Percentiles rank a stretch among this genome's conserved stretches.
Conservation (phyloP, 306 rosid genomes). For the Senna tora region DNA sequence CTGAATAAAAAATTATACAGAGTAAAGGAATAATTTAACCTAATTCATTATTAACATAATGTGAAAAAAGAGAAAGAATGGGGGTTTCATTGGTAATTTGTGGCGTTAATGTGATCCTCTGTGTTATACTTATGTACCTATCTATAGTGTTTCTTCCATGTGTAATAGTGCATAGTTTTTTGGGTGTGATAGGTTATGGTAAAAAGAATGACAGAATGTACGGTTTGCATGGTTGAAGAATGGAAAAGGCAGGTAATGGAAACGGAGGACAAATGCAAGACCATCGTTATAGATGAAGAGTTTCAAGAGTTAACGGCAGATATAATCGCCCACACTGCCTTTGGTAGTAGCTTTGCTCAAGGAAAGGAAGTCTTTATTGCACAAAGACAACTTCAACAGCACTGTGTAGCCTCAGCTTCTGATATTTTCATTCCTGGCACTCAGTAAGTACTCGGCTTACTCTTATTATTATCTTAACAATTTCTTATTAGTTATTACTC, state of each 20-base stretch:
- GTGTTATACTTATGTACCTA: too few relatives aligned
- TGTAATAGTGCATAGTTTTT: too few relatives aligned
- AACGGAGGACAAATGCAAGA: slow-evolving; percentile 17
- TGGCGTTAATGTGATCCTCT: too few relatives aligned
- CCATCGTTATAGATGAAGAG: slow-evolving; percentile 26
- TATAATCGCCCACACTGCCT: slow-evolving; percentile 45
- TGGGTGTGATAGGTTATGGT: slow-evolving; percentile 42
- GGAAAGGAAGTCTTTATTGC: slow-evolving; percentile 38
- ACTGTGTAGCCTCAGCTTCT: background rate
- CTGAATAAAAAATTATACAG: too few relatives aligned
- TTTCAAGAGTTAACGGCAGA: slow-evolving; percentile 40
- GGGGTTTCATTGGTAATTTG: too few relatives aligned
- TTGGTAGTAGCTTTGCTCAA: slow-evolving; percentile 38
- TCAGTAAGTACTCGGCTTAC: slow-evolving; percentile 32
- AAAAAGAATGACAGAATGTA: slow-evolving; percentile 41
- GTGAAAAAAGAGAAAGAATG: too few relatives aligned
- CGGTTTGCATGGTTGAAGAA: slow-evolving; percentile 37
- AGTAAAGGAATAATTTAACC: too few relatives aligned
- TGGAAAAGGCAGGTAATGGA: slow-evolving; percentile 28
- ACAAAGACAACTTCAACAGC: slow-evolving; percentile 28
- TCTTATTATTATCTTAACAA: background rate
- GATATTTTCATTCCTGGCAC: slow-evolving; percentile 42
- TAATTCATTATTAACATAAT: too few relatives aligned
- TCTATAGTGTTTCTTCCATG: too few relatives aligned
- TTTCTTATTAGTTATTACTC: too few relatives aligned